These are phyloP conservation scores for Echites panduratus DNA, from an alignment of 257 asterid species.

Conservation along the genomic window DNA sequence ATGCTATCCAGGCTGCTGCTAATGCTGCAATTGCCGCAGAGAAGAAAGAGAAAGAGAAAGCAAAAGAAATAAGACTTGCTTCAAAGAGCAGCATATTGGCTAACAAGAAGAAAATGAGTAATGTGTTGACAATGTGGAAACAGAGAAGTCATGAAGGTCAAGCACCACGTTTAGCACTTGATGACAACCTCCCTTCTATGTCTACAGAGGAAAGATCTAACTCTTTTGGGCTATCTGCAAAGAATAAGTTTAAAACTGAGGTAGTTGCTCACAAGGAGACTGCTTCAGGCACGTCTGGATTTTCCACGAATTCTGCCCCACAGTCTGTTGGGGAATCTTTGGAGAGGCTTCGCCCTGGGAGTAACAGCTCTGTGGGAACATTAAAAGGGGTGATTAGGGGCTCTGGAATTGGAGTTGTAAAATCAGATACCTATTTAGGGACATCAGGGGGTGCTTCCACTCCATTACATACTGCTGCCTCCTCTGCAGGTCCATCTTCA, in stretches of 20 bases:
- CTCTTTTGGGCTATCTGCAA: conserved; percentile 40
- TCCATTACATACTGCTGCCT: conserved; percentile 24
- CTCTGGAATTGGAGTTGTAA: conserved; percentile 84
- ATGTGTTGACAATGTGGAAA: conserved; percentile 92
- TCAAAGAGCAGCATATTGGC: conserved; percentile 92
- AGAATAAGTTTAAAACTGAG: conserved; percentile 54
- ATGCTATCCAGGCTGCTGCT: conserved; percentile 97
- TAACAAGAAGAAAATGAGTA: conserved; percentile 93
- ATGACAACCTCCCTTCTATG: conserved; percentile 39
- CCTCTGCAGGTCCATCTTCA: conserved; percentile 39
- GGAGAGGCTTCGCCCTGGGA: conserved; percentile 47
- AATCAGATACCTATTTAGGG: conserved; percentile 63
- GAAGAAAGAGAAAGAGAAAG: conserved; percentile 88
- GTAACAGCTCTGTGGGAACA: conserved; percentile 55
- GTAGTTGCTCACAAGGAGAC: conserved; percentile 33
- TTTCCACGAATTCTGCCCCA: conserved; percentile 26
- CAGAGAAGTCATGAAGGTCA: conserved; percentile 95
- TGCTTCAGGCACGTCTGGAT: conserved; percentile 29
- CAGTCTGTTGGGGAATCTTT: conserved; percentile 54
- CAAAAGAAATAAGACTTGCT: conserved; percentile 83
- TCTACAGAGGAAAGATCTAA: conserved; percentile 51
- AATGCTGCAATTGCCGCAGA: conserved; percentile 97
- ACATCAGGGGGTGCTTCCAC: conserved; percentile 41
- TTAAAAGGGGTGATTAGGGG: conserved; percentile 85
- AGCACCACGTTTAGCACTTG: conserved; percentile 84